These are phyloP conservation scores for Microdochium nivale DNA, from an alignment of 2,329 filamentous ascomycete genomes.

Conservation along the genomic window DNA sequence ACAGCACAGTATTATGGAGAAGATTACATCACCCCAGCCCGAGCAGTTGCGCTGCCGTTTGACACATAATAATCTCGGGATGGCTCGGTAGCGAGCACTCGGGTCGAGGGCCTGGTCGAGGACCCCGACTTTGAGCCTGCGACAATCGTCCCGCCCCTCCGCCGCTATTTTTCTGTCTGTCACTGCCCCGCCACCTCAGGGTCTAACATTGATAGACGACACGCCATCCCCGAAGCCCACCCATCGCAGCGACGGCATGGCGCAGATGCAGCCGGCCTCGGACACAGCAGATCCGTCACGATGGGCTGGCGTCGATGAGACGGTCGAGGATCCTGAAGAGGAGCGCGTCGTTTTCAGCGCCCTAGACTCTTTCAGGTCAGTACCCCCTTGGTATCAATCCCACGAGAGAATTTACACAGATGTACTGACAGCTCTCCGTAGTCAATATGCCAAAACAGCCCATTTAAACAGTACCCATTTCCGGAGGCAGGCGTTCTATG, in stretches of 20 bases:
- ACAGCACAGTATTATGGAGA: no score
- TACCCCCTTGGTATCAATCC: conserved; percentile 11
- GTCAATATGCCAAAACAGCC: conserved; percentile 75
- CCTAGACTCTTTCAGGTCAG: conserved; percentile 84
- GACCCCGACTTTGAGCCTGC: neutral
- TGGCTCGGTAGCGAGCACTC: no score
- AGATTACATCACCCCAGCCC: no score
- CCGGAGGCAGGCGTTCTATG: conserved; percentile 87
- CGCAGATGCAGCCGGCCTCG: conserved; percentile 5
- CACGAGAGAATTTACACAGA: neutral
- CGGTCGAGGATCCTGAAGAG: conserved; percentile 71
- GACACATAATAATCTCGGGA: no score
- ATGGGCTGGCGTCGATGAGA: conserved; percentile 57
- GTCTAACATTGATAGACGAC: neutral
- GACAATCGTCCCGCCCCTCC: neutral
- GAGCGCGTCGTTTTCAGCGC: conserved; percentile 69
- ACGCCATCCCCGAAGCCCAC: neutral
- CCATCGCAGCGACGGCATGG: conserved; percentile 1
- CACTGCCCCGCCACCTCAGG: neutral
- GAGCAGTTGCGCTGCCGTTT: no score
- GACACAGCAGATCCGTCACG: conserved; percentile 22
- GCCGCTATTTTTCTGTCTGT: neutral
- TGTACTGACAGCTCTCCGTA: conserved; percentile 23
- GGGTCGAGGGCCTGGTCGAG: no score
- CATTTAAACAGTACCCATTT: conserved; percentile 90